Conservation (phyloP, 106 monocot species). For the Apostasia shenzhenica region DNA sequence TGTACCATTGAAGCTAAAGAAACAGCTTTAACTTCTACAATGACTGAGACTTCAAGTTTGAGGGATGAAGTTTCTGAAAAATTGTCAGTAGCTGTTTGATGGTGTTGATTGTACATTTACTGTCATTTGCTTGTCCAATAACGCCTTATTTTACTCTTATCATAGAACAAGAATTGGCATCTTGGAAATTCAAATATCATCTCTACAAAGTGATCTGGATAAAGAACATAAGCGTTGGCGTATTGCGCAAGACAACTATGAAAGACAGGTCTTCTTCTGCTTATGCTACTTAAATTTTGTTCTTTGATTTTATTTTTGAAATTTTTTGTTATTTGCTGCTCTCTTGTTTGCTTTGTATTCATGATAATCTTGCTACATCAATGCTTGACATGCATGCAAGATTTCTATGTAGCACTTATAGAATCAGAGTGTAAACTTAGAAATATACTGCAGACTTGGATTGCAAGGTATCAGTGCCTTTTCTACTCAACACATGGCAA, state of each 20-base stretch:
- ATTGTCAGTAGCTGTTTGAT: constrained; percentile 26
- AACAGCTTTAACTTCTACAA: constrained; percentile 37
- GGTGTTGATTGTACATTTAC: background rate
- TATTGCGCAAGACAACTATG: constrained; percentile 84
- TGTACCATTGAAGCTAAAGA: constrained; percentile 65
- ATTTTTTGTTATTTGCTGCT: background rate
- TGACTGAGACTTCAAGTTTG: constrained; percentile 33
- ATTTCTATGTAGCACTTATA: too few relatives aligned
- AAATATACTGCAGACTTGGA: too few relatives aligned
- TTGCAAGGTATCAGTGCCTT: too few relatives aligned
- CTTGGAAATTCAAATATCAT: constrained; percentile 45
- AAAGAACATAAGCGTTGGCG: constrained; percentile 81
- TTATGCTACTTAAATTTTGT: background rate
- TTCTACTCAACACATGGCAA: too few relatives aligned
- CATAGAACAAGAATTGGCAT: constrained; percentile 37
- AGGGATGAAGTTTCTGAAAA: constrained; percentile 56
- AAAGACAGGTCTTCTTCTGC: constrained; percentile 73
- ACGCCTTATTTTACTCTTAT: background rate
- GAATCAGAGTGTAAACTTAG: too few relatives aligned
- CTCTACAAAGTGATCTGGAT: constrained; percentile 55
- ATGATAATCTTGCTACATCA: too few relatives aligned
- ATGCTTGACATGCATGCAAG: too few relatives aligned
- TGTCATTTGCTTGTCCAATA: background rate
- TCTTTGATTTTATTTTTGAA: background rate
- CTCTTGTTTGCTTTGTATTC: too few relatives aligned